Percentiles rank a stretch among this genome's conserved stretches.
These are phyloP conservation scores for Fusarium sp. DNA, from an alignment of 2,329 filamentous ascomycete species.

Conservation along the genomic window DNA sequence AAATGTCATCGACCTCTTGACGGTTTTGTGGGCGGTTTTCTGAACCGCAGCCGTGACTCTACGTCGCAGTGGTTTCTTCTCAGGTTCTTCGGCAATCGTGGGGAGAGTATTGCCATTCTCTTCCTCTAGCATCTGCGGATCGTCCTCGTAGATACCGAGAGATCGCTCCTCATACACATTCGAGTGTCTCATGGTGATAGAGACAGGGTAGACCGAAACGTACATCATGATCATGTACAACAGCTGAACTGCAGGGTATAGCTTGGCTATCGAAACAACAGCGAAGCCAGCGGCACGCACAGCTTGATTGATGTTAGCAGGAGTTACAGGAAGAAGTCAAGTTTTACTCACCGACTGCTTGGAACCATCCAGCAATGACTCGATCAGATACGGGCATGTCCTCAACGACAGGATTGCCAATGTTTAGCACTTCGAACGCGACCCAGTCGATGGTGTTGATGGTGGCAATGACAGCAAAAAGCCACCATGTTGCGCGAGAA, in stretches of 20 bases:
- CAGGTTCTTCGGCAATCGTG: constrained; percentile 43
- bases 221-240: constrained; percentile 72
- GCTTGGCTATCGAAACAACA: constrained; percentile 65
- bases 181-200: constrained; percentile 70
- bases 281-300: constrained; percentile 72
- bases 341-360: constrained; percentile 59
- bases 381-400: constrained; percentile 61
- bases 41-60: constrained; percentile 44
- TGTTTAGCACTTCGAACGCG: constrained; percentile 70
- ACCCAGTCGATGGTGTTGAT: constrained; percentile 71
- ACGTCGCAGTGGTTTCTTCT: constrained; percentile 32
- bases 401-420: constrained; percentile 65
- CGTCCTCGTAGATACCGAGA: constrained; percentile 64
- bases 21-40: constrained; percentile 48
- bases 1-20: constrained; percentile 52
- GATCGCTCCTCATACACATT: constrained; percentile 76
- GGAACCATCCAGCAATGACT: constrained; percentile 70
- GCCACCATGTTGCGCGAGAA: constrained; percentile 68
- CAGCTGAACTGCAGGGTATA: constrained; percentile 65
- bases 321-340: background rate
- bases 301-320: constrained; percentile 49
- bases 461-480: constrained; percentile 65
- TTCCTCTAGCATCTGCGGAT: constrained; percentile 42
- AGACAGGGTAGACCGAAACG: constrained; percentile 68
- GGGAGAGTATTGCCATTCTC: constrained; percentile 29